Base-by-base conservation (phyloP, 2,329 filamentous ascomycete genomes). In the Colletotrichum filicis region DNA sequence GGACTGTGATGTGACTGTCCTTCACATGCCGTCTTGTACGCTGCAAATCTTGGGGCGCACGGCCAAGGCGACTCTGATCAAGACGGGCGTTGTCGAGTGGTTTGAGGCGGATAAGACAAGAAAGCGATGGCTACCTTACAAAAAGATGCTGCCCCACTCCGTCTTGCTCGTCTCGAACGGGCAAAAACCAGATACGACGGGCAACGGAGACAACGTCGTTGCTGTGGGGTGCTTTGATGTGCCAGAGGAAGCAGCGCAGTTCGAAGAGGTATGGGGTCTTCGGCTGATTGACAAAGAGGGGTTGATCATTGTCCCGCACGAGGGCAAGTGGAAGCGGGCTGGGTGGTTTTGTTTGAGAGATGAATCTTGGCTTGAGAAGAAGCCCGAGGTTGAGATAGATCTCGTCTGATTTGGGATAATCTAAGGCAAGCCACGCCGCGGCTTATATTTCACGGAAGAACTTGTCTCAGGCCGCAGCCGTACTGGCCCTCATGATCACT, bases 401-500 rank as follows among this genome's bases (percentile, higher is more conserved):
- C 60, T 63, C 12, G 22, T 63, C 28, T 53, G n/a, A 63, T 12
- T 7, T 3, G 14, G 19, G 2, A 46, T 12, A 1, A 16, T 2
- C 22, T 24, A 16, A 9, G 8, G 2, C 11, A 1, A 37, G 19
- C 6, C n/a, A 8, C 26, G 5, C 11, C 1, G 8, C 12, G 24
- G 1, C 14, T 7, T 1, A n/a, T 19, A 19, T 8, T 46, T 8
- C 3, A 46, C 8, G 4, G 42, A n/a, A 9, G 16, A 7, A 19
- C 4, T n/a, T 22, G 12, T n/a, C 9, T 61, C 8, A 46, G n/a
- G 26, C 9, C 11, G 12, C 59, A 4, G 7, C 35, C 16, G 28
- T 32, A 6, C 62, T 56, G 28, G 55, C 26, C 26, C 68, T 71
- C 57, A 79, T 35, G 32, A 78, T 78, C 3, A 75, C 78, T 52